Conservation (phyloP, 2,329 filamentous ascomycete genomes). For the Colletotrichum phormii region DNA sequence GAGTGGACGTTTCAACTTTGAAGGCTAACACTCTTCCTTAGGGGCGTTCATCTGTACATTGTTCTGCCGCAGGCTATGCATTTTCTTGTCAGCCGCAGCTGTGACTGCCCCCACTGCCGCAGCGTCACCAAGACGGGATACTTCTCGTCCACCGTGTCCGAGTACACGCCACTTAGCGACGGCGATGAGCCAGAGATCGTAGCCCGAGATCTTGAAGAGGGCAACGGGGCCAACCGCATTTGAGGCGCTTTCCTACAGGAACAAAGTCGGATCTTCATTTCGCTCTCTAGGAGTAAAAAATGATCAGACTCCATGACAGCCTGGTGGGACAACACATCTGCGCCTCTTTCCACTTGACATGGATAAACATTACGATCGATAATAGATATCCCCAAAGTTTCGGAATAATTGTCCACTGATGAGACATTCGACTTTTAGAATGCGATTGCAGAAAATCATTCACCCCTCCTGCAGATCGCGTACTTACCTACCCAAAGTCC, state of each 20-base stretch:
- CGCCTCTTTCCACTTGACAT: no score
- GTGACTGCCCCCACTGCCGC: conserved; percentile 27
- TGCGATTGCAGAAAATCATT: no score
- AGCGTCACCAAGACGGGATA: conserved; percentile 3
- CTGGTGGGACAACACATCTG: no score
- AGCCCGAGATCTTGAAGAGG: conserved; percentile 13
- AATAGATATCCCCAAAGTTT: no score
- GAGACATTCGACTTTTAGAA: no score
- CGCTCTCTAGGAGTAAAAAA: no score
- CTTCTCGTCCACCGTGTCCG: conserved; percentile 15
- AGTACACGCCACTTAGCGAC: conserved; percentile 27
- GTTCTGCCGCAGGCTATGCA: conserved; percentile 46
- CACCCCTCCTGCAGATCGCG: no score
- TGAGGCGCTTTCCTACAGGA: neutral
- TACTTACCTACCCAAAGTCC: no score
- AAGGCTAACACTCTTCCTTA: neutral
- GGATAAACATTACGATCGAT: no score
- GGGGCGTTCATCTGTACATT: conserved; percentile 29
- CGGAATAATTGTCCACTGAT: no score
- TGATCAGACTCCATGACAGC: no score
- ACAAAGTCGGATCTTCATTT: no score
- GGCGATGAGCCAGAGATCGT: conserved; percentile 4
- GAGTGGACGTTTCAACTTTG: neutral
- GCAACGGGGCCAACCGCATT: neutral
- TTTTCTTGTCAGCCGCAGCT: conserved; percentile 6